Evolutionary conservation across 768 basidiomycete species (phyloP).

Genomic region (Suillus decipiens): DNA sequence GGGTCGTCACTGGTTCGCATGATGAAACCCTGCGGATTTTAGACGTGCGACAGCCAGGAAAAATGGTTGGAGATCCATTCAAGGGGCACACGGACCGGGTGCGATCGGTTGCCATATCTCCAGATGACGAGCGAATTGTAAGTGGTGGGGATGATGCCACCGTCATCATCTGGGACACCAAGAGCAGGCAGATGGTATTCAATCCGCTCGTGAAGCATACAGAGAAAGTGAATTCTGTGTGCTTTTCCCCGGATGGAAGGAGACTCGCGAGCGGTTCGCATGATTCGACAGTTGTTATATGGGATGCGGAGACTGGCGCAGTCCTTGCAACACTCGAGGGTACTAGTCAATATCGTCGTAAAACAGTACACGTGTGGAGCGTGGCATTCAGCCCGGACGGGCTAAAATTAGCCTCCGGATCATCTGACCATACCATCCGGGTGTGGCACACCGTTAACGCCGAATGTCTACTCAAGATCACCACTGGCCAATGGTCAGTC

Average conservation of each 20-base stretch:
- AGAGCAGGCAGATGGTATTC: neutral
- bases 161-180: conserved; percentile 9
- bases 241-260: conserved; percentile 43
- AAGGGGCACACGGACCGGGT: conserved; percentile 12
- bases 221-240: conserved; percentile 30
- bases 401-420: conserved; percentile 5
- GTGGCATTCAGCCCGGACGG: neutral
- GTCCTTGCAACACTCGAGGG: neutral
- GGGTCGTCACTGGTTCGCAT: conserved; percentile 30
- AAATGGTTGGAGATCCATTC: conserved; percentile 28
- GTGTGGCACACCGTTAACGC: conserved; percentile 5
- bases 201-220: conserved; percentile 13
- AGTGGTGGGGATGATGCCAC: conserved; percentile 6
- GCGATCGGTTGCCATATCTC: conserved; percentile 8
- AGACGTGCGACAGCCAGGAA: conserved; percentile 21
- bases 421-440: neutral
- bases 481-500: neutral
- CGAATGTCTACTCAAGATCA: conserved; percentile 2
- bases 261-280: conserved; percentile 42
- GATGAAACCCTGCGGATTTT: conserved; percentile 32
- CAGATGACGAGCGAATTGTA: conserved; percentile 1
- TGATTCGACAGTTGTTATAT: conserved; percentile 25
- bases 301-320: conserved; percentile 9
- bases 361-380: neutral
- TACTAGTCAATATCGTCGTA: neutral